These are phyloP conservation scores for Gnetum montanum DNA, from an alignment of 75 land plant species.

Conservation along the genomic window DNA sequence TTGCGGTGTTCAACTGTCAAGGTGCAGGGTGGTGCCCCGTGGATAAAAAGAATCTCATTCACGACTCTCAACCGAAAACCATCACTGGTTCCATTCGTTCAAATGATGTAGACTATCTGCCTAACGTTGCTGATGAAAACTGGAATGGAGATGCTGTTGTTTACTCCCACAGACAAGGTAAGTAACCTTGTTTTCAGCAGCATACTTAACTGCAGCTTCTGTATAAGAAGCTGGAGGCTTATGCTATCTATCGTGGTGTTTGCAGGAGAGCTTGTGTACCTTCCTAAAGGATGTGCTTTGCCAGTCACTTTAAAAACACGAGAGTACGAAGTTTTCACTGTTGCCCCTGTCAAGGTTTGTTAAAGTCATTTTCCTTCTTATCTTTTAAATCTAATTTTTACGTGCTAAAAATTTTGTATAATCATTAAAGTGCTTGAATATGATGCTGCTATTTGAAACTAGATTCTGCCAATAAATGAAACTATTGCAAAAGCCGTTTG, in stretches of 20 bases:
- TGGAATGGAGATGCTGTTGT: conserved; percentile 62
- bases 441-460: too few species aligned
- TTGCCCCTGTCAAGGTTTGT: conserved; percentile 55
- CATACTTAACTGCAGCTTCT: neutral
- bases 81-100: conserved; percentile 45
- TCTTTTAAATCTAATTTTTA: too few species aligned
- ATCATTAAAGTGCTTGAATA: too few species aligned
- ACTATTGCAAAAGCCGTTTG: too few species aligned
- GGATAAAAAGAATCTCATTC: conserved; percentile 52
- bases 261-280: conserved; percentile 51
- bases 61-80: conserved; percentile 44
- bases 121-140: conserved; percentile 28
- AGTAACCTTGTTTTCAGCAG: too few species aligned
- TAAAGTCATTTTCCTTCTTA: neutral
- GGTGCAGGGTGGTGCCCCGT: conserved; percentile 84
- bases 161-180: conserved; percentile 52
- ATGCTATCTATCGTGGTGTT: neutral
- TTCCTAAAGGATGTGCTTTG: conserved; percentile 38
- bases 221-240: neutral
- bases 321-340: conserved; percentile 77
- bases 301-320: conserved; percentile 44
- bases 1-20: conserved; percentile 82
- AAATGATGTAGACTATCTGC: conserved; percentile 51
- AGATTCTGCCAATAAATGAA: too few species aligned
- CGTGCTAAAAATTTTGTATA: too few species aligned